Evolutionary conservation across 345 rosid genomes (phyloP).

Genomic region (Hibiscus mutabilis): DNA sequence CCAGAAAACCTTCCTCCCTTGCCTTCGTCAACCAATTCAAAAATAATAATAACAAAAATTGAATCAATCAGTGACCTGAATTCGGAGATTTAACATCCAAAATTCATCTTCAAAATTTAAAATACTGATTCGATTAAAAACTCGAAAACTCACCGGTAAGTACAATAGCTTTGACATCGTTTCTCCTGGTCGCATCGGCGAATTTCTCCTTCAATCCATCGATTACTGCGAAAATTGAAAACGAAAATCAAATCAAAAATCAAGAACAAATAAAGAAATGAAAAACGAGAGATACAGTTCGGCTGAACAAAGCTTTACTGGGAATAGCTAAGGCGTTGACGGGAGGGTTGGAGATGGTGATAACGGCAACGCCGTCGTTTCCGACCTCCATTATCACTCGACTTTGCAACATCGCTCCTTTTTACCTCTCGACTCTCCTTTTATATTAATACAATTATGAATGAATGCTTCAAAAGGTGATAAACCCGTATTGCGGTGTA

Average conservation of each 20-base stretch:
- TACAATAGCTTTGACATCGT: conserved; percentile 80
- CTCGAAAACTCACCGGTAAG: conserved; percentile 45
- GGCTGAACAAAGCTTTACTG: conserved; percentile 28
- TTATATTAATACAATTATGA: not conserved
- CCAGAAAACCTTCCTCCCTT: conserved; percentile 81
- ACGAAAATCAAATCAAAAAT: conserved; percentile 2
- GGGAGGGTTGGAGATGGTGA: conserved; percentile 88
- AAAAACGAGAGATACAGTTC: not conserved
- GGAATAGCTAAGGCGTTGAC: conserved; percentile 80
- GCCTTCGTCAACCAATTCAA: conserved; percentile 40
- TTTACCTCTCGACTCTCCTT: too few species aligned
- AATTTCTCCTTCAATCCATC: conserved; percentile 68
- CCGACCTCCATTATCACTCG: conserved; percentile 69
- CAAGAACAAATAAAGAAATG: not conserved
- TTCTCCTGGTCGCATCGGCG: conserved; percentile 57
- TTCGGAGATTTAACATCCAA: not conserved
- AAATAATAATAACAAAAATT: not conserved
- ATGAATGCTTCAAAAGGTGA: not conserved
- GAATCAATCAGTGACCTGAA: not conserved
- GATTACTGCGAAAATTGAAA: conserved; percentile 37
- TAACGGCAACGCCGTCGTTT: conserved; percentile 78
- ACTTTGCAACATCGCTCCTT: conserved; percentile 42
- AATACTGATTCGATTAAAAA: not conserved
- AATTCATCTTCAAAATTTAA: not conserved
- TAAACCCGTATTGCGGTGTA: too few species aligned